phyloP scores from a whole-genome alignment of 108 stramenopile species.

The Skeletonema tropicum region DNA sequence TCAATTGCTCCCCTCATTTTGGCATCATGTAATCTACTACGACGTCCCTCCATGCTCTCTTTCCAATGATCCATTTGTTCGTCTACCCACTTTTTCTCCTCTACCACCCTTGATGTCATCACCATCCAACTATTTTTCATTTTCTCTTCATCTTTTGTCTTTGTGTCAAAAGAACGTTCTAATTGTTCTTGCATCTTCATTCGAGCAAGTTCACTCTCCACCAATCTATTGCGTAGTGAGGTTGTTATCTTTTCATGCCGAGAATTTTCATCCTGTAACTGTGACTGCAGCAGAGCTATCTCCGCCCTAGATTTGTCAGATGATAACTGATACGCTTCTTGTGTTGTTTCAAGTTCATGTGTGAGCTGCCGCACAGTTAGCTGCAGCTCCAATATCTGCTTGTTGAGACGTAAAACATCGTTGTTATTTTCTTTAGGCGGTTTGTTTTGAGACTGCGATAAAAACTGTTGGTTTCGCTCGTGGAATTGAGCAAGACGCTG shows the following conservation, averaged over 20 bases:
- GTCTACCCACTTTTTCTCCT: slow-evolving; percentile 27
- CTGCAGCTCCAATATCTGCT: not conserved
- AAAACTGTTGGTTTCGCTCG: slow-evolving; percentile 13
- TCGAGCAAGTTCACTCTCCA: slow-evolving; percentile 35
- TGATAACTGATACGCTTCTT: slow-evolving; percentile 21
- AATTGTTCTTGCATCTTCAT: slow-evolving; percentile 36
- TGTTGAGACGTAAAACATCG: not conserved
- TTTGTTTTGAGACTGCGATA: not conserved
- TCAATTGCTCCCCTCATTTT: slow-evolving; percentile 27
- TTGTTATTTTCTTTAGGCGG: not conserved
- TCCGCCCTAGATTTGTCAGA: slow-evolving; percentile 39
- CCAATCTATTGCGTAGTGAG: slow-evolving; percentile 18
- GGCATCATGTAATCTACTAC: slow-evolving; percentile 13
- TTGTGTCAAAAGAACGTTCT: not conserved
- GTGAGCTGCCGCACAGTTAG: slow-evolving; percentile 18
- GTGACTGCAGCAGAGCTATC: slow-evolving; percentile 18
- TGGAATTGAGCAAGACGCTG: slow-evolving; percentile 5
- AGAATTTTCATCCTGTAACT: slow-evolving; percentile 16
- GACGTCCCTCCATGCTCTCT: slow-evolving; percentile 21
- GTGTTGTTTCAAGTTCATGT: slow-evolving; percentile 21
- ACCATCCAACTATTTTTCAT: slow-evolving; percentile 20
- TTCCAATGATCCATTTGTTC: slow-evolving; percentile 41
- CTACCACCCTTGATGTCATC: slow-evolving; percentile 10
- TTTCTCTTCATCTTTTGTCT: slow-evolving; percentile 14
- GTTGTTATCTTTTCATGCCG: slow-evolving; percentile 33